Conservation (phyloP, 805 yeast species). For the Huiozyma naganishii region DNA sequence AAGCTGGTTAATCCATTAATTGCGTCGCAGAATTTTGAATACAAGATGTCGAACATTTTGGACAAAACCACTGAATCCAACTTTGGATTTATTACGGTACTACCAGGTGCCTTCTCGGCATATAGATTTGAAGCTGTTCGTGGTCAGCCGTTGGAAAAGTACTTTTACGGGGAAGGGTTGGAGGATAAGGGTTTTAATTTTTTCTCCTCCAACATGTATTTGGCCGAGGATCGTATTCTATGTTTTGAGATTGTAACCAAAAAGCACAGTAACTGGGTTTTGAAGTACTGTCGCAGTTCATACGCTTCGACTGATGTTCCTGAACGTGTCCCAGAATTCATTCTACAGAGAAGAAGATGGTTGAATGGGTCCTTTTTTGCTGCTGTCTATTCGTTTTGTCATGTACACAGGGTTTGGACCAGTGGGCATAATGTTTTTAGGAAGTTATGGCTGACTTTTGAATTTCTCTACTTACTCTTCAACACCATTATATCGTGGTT, state of each 20-base stretch:
- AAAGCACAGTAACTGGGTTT: conserved; percentile 56
- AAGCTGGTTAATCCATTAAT: conserved; percentile 73
- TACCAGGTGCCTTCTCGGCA: conserved; percentile 96
- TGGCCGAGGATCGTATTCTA: conserved; percentile 91
- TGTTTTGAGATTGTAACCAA: conserved; percentile 96
- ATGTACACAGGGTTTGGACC: conserved; percentile 64
- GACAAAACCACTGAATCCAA: conserved; percentile 94
- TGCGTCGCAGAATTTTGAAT: conserved; percentile 95
- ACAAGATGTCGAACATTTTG: conserved; percentile 86
- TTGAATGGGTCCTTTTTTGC: conserved; percentile 95
- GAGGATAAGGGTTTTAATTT: conserved; percentile 60
- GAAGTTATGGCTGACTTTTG: conserved; percentile 62
- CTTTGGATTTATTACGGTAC: conserved; percentile 87
- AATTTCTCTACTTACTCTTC: conserved; percentile 67
- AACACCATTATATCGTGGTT: conserved; percentile 83
- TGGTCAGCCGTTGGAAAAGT: conserved; percentile 80
- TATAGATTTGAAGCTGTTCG: conserved; percentile 75
- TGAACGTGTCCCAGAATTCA: conserved; percentile 71
- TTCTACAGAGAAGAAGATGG: conserved; percentile 93
- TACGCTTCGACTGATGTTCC: conserved; percentile 95
- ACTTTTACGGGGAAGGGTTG: conserved; percentile 84
- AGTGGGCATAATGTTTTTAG: conserved; percentile 64
- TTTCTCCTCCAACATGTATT: conserved; percentile 90
- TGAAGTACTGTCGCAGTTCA: conserved; percentile 79
- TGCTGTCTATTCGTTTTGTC: conserved; percentile 74